Percentiles rank a stretch among this genome's conserved stretches.
These are phyloP conservation scores for Phaffia tasmanica DNA, from an alignment of 768 basidiomycete genomes.

Conservation along the genomic window DNA sequence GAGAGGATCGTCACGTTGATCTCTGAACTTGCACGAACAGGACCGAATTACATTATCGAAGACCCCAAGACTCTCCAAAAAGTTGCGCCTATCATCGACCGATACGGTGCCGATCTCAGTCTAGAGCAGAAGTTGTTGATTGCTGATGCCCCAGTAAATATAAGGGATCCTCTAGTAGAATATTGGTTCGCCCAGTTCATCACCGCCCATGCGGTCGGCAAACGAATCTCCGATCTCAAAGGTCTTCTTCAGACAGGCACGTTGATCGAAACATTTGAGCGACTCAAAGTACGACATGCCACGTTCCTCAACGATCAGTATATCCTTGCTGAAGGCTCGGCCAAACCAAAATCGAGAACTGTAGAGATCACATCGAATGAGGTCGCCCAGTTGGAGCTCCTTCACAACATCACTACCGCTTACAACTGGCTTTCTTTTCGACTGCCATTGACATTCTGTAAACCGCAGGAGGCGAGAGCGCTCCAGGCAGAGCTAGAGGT, in stretches of 20 bases:
- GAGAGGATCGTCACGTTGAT: conserved; percentile 36
- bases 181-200: conserved; percentile 40
- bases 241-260: conserved; percentile 17
- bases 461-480: conserved; percentile 45
- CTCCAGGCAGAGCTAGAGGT: conserved; percentile 42
- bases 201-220: conserved; percentile 38
- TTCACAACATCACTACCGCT: conserved; percentile 63
- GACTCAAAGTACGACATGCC: background rate
- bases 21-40: conserved; percentile 31
- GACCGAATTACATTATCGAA: conserved; percentile 32
- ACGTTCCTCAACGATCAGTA: conserved; percentile 18
- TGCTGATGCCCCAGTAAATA: conserved; percentile 37
- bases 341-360: conserved; percentile 7
- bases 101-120: conserved; percentile 31
- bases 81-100: conserved; percentile 35
- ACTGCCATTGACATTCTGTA: conserved; percentile 53
- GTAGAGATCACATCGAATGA: conserved; percentile 1
- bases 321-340: conserved; percentile 25
- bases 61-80: conserved; percentile 28
- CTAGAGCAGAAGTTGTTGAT: conserved; percentile 37
- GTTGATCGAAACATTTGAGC: conserved; percentile 3
- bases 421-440: conserved; percentile 81
- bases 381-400: conserved; percentile 49
- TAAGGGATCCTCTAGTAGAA: conserved; percentile 34
- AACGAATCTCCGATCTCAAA: conserved; percentile 43